Evolutionary conservation across 768 basidiomycete genomes (phyloP).

Genomic region (Mycena olivaceomarginata): DNA sequence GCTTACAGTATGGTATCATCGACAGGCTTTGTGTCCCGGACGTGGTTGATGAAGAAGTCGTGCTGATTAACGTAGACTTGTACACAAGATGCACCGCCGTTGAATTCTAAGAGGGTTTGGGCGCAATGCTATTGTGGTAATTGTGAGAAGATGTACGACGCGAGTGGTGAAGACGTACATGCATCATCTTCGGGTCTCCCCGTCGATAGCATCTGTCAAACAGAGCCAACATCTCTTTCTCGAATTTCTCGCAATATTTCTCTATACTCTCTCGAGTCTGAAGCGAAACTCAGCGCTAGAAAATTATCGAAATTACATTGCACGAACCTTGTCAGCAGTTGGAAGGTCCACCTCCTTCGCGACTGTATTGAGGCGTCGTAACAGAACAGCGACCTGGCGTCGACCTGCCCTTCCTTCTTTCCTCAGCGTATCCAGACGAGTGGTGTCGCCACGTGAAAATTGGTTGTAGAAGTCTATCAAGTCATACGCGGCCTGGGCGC

Average conservation of each 20-base stretch:
- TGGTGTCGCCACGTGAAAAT: slow-evolving; percentile 88
- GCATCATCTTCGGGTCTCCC: slow-evolving; percentile 99
- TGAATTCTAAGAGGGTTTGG: slow-evolving; percentile 97
- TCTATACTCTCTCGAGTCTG: slow-evolving; percentile 95
- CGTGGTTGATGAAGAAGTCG: slow-evolving; percentile 98
- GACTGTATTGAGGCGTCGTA: slow-evolving; percentile 89
- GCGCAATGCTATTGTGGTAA: slow-evolving; percentile 89
- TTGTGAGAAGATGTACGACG: slow-evolving; percentile 5
- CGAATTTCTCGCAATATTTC: slow-evolving; percentile 98
- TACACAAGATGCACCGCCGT: slow-evolving; percentile 96
- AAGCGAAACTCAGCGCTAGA: slow-evolving; percentile 9
- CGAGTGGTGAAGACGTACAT: slow-evolving; percentile 69
- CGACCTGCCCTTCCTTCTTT: slow-evolving; percentile 95
- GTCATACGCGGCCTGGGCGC: slow-evolving; percentile 96
- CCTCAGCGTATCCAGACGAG: slow-evolving; percentile 82
- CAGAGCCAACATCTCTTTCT: slow-evolving; percentile 97
- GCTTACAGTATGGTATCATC: slow-evolving; percentile 77
- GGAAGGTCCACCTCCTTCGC: slow-evolving; percentile 96
- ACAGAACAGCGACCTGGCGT: slow-evolving; percentile 90
- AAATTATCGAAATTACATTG: not conserved
- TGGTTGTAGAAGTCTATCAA: slow-evolving; percentile 96
- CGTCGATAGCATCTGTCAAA: slow-evolving; percentile 98
- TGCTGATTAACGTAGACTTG: slow-evolving; percentile 99
- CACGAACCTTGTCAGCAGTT: slow-evolving; percentile 83
- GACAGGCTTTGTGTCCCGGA: slow-evolving; percentile 76